Conservation (phyloP, 2,329 filamentous ascomycete genomes). For the Aspergillus clavatus region DNA sequence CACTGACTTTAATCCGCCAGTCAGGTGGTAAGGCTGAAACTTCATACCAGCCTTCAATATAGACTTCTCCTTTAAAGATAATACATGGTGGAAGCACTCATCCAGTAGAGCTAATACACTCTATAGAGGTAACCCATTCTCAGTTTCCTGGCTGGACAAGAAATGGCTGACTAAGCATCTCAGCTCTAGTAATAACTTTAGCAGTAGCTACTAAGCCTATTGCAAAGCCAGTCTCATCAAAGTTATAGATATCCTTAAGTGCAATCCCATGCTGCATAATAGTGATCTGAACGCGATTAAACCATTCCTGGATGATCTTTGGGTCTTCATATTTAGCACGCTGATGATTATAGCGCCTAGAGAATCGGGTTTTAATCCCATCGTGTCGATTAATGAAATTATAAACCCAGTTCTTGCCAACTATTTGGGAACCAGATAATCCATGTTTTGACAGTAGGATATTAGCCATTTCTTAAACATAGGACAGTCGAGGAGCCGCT, state of each 20-base stretch:
- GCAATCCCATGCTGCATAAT: constrained; percentile 9
- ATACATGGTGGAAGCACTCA: constrained; percentile 9
- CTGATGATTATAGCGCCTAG: constrained; percentile 2
- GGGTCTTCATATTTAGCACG: constrained; percentile 4
- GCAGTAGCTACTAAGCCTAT: constrained; percentile 9
- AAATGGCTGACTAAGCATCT: constrained; percentile 1
- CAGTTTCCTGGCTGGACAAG: constrained; percentile 13
- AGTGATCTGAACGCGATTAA: constrained; percentile 6
- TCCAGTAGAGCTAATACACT: constrained; percentile 7
- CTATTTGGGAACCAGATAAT: background rate
- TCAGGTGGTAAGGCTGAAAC: background rate
- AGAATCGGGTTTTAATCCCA: constrained; percentile 1
- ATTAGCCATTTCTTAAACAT: constrained; percentile 2
- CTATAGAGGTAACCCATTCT: constrained; percentile 13
- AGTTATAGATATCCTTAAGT: constrained; percentile 9
- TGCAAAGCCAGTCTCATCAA: constrained; percentile 5
- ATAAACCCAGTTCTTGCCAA: constrained; percentile 1
- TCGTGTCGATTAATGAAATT: constrained; percentile 5
- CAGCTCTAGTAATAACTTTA: constrained; percentile 2
- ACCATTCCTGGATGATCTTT: constrained; percentile 6
- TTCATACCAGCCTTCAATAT: constrained; percentile 11
- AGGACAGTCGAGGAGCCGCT: background rate
- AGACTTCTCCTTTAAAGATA: constrained; percentile 11
- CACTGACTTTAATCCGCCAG: constrained; percentile 16
- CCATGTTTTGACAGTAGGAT: constrained; percentile 1